A percentile compares a stretch with the other conserved stretches of the same genome.
Evolutionary conservation across 2,329 filamentous ascomycete genomes (phyloP).

Genomic region (Periconia sp.): DNA sequence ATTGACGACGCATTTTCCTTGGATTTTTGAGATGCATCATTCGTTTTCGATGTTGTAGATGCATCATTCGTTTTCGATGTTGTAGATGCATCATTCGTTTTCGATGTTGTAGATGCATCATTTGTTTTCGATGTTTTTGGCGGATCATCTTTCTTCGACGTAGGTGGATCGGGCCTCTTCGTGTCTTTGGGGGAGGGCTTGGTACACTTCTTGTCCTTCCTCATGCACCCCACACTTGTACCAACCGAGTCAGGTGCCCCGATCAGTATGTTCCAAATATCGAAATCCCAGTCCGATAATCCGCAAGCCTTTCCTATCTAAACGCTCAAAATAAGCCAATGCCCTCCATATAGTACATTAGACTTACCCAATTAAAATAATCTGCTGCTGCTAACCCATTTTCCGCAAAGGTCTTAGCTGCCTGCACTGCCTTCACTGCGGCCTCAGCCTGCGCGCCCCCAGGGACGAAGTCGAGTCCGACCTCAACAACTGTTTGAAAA

Average conservation of each 20-base stretch:
- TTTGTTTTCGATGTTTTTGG: too few relatives aligned
- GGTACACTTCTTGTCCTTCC: slow-evolving; percentile 3
- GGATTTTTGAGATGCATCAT: too few relatives aligned
- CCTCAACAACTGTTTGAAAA: background rate
- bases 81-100: too few relatives aligned
- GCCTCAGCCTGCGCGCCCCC: background rate
- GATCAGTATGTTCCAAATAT: too few relatives aligned
- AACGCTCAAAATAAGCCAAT: too few relatives aligned
- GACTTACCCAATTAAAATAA: slow-evolving; percentile 2
- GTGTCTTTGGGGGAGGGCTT: slow-evolving; percentile 1
- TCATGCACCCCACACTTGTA: slow-evolving; percentile 5
- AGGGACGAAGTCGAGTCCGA: background rate
- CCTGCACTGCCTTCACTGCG: background rate
- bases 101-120: too few relatives aligned
- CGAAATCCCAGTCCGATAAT: too few relatives aligned
- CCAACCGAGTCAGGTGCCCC: slow-evolving; percentile 4
- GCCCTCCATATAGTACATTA: too few relatives aligned
- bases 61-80: too few relatives aligned
- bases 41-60: too few relatives aligned
- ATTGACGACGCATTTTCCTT: too few relatives aligned
- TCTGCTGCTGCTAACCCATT: background rate
- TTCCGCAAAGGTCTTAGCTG: background rate
- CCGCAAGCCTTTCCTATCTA: too few relatives aligned
- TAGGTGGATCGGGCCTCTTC: background rate
- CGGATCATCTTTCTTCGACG: background rate